Evolutionary conservation across 176 grass and related monocot species (phyloP), one percentile per base, ranked within the genome.

Genomic region (Thalia dealbata): DNA sequence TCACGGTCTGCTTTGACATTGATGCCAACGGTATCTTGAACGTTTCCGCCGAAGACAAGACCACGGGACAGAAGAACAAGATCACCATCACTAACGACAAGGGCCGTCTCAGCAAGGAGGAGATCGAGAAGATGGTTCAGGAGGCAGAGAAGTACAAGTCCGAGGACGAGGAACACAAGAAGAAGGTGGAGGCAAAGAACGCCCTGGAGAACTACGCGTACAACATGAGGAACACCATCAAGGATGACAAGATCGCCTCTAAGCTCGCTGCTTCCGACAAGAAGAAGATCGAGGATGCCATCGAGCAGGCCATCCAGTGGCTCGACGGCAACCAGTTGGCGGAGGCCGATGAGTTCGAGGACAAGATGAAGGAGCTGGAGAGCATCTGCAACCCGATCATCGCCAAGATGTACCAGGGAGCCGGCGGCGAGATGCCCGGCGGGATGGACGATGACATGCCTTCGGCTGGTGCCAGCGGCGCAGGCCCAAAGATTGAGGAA

Each of bases 11-110:
- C 77, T 92, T 92, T 0, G 89, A 92, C 71, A 92, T 92, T 0
- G 89, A 92, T 2, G 81, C 83, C 1, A 92, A 92, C 2, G 85
- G 82, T 9, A 91, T 88, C 69, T 61, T 85, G 73, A 91, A 91
- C 0, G 82, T 88, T 18, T 88, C 89, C 3, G 89, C 85, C 0
- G 83, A 88, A 71, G 89, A 92, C 74, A 92, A 92, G 74, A 92
- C 86, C 27, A 86, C 89, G 2, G 89, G 89, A 0, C 89, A 88
- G 78, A 88, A 92, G 83, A 92, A 92, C 75, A 92, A 92, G 78
- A 88, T 92, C 83, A 92, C 86, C 11, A 92, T 92, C 41, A 92
- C 86, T 1, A 92, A 92, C 6, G 90, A 92, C 68, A 92, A 89
- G 78, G 89, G 89, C 26, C 80, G 80, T 71, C 29, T 92, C 52